Conservation (phyloP, 176 grass and related monocot species). For the Zoysia japonica region DNA sequence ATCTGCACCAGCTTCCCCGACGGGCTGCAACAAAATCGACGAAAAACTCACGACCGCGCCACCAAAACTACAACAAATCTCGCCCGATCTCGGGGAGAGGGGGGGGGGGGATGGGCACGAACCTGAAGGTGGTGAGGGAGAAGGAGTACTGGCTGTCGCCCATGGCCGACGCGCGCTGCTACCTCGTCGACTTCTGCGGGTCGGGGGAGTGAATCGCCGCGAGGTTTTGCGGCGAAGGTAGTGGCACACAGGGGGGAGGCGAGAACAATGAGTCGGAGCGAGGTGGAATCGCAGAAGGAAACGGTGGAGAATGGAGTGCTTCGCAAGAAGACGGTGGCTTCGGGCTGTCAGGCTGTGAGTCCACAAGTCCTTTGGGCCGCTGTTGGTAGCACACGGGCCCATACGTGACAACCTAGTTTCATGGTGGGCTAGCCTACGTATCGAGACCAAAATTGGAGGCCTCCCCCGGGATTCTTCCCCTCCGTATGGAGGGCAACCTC, state of each 20-base stretch:
- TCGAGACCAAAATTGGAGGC: not conserved
- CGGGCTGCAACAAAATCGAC: constrained; percentile 57
- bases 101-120: not conserved
- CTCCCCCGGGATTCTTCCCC: too few species aligned
- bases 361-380: not conserved
- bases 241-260: not conserved
- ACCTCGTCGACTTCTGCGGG: constrained; percentile 4
- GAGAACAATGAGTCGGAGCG: not conserved
- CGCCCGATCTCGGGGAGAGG: constrained; percentile 12
- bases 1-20: constrained; percentile 97
- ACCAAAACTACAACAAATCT: constrained; percentile 2
- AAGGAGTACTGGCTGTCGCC: constrained; percentile 95
- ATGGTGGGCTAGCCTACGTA: not conserved
- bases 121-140: constrained; percentile 99
- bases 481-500: too few species aligned
- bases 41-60: not conserved
- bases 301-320: constrained; percentile 29
- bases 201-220: not conserved
- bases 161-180: constrained; percentile 35
- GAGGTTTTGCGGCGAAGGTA: constrained; percentile 4
- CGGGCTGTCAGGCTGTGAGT: not conserved
- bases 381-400: too few species aligned
- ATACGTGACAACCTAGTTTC: not conserved
- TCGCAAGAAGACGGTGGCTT: constrained; percentile 34
- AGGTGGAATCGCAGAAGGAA: not conserved